Percentiles rank a stretch among this genome's conserved stretches.
Conservation (phyloP, 495 filamentous ascomycete genomes). For the Paragyromitra xinjiangensis region DNA sequence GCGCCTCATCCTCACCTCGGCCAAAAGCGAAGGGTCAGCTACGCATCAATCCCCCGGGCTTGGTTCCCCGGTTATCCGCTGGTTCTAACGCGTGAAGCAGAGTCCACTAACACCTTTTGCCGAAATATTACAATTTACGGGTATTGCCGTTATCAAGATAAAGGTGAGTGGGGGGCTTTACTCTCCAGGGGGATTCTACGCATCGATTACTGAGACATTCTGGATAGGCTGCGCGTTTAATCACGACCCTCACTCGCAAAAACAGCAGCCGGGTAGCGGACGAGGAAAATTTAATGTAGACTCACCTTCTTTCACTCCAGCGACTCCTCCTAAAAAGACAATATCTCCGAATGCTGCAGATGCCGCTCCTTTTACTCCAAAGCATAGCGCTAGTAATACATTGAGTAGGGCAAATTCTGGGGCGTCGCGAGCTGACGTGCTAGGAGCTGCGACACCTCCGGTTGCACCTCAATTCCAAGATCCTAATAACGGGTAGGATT, state of each 20-base stretch:
- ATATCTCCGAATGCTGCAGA: slow-evolving; percentile 88
- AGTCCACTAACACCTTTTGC: slow-evolving; percentile 84
- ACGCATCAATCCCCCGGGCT: slow-evolving; percentile 16
- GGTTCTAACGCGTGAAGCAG: slow-evolving; percentile 47
- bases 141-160: slow-evolving; percentile 88
- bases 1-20: slow-evolving; percentile 52
- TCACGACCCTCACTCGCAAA: slow-evolving; percentile 73
- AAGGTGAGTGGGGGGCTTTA: slow-evolving; percentile 61
- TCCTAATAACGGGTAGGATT: slow-evolving; percentile 53
- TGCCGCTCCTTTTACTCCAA: slow-evolving; percentile 91
- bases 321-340: slow-evolving; percentile 64
- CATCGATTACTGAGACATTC: slow-evolving; percentile 40
- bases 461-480: slow-evolving; percentile 53
- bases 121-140: slow-evolving; percentile 95
- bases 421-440: slow-evolving; percentile 52
- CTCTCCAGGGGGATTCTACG: slow-evolving; percentile 2
- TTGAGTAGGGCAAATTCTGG: slow-evolving; percentile 39
- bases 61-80: slow-evolving; percentile 24
- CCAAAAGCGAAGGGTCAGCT: slow-evolving; percentile 56
- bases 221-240: slow-evolving; percentile 82
- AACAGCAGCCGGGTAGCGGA: slow-evolving; percentile 63
- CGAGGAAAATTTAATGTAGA: slow-evolving; percentile 93
- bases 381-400: slow-evolving; percentile 52
- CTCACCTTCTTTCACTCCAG: slow-evolving; percentile 92
- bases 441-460: slow-evolving; percentile 60